Percentiles rank a stretch among this genome's conserved stretches.
These are phyloP conservation scores for Lactifluus subvellereus DNA, from an alignment of 768 basidiomycete genomes.

Conservation along the genomic window DNA sequence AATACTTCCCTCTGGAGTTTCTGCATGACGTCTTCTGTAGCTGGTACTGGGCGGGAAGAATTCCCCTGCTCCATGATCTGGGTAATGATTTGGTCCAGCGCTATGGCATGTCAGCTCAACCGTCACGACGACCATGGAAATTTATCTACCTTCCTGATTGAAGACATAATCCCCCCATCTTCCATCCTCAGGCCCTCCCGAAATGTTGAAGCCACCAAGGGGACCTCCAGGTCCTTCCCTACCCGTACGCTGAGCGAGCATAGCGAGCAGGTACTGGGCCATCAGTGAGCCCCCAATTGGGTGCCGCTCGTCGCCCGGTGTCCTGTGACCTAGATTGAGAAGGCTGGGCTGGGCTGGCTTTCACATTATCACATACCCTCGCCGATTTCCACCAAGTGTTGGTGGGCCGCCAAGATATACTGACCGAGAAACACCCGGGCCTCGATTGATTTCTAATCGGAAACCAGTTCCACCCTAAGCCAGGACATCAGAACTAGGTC, in stretches of 20 bases:
- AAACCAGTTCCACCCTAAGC: constrained; percentile 29
- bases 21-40: constrained; percentile 70
- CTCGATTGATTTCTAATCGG: constrained; percentile 35
- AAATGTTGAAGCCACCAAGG: constrained; percentile 33
- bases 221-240: constrained; percentile 43
- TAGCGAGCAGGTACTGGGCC: constrained; percentile 65
- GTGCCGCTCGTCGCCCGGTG: constrained; percentile 25
- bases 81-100: constrained; percentile 77
- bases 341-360: constrained; percentile 27
- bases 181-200: constrained; percentile 43
- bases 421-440: constrained; percentile 31
- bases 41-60: constrained; percentile 71
- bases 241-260: constrained; percentile 41
- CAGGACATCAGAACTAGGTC: constrained; percentile 3
- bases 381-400: constrained; percentile 26
- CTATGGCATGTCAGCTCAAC: constrained; percentile 33
- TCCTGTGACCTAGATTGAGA: constrained; percentile 32
- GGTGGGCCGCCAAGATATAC: constrained; percentile 36
- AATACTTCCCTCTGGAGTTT: constrained; percentile 63
- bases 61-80: constrained; percentile 83
- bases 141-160: constrained; percentile 70
- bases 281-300: constrained; percentile 56
- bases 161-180: constrained; percentile 90
- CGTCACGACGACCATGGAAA: neutral
- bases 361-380: constrained; percentile 18